Conservation (phyloP, 495 filamentous ascomycete genomes). For the Margaritispora aquatica region DNA sequence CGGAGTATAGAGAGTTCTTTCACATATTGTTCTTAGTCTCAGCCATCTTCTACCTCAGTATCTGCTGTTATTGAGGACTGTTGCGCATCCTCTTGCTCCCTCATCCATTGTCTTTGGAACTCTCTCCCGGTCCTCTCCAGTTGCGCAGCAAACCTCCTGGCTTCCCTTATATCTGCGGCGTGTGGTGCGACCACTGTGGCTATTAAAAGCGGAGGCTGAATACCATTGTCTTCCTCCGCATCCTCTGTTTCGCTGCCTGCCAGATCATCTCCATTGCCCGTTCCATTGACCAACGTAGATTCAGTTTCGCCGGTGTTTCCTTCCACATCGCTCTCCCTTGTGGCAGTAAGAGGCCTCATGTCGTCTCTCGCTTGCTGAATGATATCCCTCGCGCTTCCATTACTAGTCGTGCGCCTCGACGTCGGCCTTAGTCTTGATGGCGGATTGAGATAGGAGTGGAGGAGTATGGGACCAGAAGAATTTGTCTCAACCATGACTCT, state of each 20-base stretch:
- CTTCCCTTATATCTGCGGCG: conserved; percentile 8
- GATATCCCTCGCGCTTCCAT: conserved; percentile 5
- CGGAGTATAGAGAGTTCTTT: neutral
- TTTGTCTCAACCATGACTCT: conserved; percentile 36
- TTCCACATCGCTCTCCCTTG: neutral
- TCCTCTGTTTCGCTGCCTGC: neutral
- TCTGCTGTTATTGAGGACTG: neutral
- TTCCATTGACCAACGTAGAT: conserved; percentile 16
- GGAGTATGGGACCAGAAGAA: conserved; percentile 29
- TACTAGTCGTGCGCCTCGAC: neutral
- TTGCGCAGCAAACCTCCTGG: conserved; percentile 16
- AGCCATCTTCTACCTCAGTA: conserved; percentile 7
- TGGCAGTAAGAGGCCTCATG: conserved; percentile 17
- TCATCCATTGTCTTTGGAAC: conserved; percentile 20
- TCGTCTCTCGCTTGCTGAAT: conserved; percentile 18
- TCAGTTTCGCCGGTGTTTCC: neutral
- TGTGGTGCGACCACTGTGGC: conserved; percentile 19
- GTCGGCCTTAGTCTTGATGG: neutral
- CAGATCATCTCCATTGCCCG: neutral
- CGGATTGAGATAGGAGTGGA: conserved; percentile 22
- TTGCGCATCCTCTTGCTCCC: conserved; percentile 10
- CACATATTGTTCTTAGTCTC: neutral
- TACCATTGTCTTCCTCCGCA: conserved; percentile 8
- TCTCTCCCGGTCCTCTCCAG: conserved; percentile 21
- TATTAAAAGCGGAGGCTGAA: conserved; percentile 15